These are phyloP conservation scores for Marsdenia floribunda DNA, from an alignment of 257 asterid species.

Conservation along the genomic window DNA sequence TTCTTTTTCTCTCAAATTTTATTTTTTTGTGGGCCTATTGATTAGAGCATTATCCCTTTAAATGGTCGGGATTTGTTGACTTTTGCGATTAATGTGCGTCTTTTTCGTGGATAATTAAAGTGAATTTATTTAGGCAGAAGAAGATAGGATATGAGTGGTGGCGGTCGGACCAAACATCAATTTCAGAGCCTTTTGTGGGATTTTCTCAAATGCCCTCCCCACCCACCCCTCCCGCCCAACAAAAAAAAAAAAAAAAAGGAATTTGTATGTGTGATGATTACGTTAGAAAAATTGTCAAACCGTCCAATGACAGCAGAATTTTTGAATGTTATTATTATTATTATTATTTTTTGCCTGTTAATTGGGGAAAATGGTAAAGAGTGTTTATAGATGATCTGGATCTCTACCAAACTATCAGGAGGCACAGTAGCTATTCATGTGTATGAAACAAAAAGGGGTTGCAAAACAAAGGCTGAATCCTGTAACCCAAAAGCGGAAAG, in stretches of 20 bases:
- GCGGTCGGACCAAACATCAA: slow-evolving; percentile 20
- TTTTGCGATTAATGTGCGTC: slow-evolving; percentile 3
- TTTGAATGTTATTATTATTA: too few relatives aligned
- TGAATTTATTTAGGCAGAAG: not conserved
- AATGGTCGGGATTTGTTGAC: slow-evolving; percentile 9
- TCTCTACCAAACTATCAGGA: too few relatives aligned
- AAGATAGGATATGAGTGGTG: slow-evolving; percentile 19
- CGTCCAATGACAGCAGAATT: not conserved
- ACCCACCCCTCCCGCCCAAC: too few relatives aligned
- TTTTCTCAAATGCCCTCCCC: not conserved
- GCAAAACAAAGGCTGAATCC: too few relatives aligned
- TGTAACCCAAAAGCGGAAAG: too few relatives aligned
- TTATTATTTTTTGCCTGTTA: too few relatives aligned
- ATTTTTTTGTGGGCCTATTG: slow-evolving; percentile 20
- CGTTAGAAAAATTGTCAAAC: slow-evolving; percentile 7
- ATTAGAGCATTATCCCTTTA: not conserved
- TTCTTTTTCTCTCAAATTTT: not conserved
- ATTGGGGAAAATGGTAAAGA: too few relatives aligned
- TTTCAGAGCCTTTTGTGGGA: slow-evolving; percentile 13
- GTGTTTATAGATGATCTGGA: too few relatives aligned
- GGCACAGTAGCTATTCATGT: too few relatives aligned
- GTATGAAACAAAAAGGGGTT: too few relatives aligned
- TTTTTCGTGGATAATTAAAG: slow-evolving; percentile 8
- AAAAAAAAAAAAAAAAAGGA: too few relatives aligned
- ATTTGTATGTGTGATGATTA: not conserved